Evolutionary conservation across 495 filamentous ascomycete species (phyloP).

Genomic region (Penicillium canescens): DNA sequence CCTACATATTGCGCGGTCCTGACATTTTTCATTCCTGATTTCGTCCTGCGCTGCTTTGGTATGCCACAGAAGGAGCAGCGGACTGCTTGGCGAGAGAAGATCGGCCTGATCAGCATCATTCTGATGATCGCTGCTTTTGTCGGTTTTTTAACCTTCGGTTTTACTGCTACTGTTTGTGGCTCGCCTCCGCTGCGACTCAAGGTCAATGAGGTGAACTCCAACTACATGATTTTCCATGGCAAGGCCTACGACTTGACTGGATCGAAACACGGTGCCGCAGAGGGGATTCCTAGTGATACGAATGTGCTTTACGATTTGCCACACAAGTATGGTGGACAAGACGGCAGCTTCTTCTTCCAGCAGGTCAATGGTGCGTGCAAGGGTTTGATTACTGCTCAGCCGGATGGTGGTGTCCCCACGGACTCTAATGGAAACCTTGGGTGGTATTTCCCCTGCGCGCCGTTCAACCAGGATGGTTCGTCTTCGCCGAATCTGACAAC

Average conservation of each 20-base stretch:
- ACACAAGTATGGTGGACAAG: slow-evolving; percentile 76
- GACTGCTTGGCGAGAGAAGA: slow-evolving; percentile 97
- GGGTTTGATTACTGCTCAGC: slow-evolving; percentile 72
- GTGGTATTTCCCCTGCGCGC: slow-evolving; percentile 95
- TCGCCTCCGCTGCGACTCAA: slow-evolving; percentile 65
- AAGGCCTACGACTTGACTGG: slow-evolving; percentile 73
- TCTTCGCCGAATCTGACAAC: slow-evolving; percentile 68
- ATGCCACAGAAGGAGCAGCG: slow-evolving; percentile 87
- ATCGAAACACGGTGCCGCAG: slow-evolving; percentile 76
- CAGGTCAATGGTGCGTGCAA: slow-evolving; percentile 99
- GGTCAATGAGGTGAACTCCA: slow-evolving; percentile 73
- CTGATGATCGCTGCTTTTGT: slow-evolving; percentile 83
- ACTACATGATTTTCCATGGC: slow-evolving; percentile 97
- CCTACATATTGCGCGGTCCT: slow-evolving; percentile 90
- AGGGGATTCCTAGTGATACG: slow-evolving; percentile 64
- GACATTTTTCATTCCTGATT: slow-evolving; percentile 93
- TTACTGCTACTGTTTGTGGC: slow-evolving; percentile 85
- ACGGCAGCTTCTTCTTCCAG: slow-evolving; percentile 97
- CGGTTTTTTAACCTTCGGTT: slow-evolving; percentile 96
- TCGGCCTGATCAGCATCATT: slow-evolving; percentile 94
- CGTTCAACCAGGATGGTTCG: slow-evolving; percentile 94
- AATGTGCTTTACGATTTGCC: slow-evolving; percentile 89
- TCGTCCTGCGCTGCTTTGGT: slow-evolving; percentile 79
- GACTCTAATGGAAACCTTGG: slow-evolving; percentile 73
- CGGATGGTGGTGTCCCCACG: slow-evolving; percentile 75